Evolutionary conservation across 352 stramenopile genomes (phyloP).

Genomic region (Phytopythium vexans): DNA sequence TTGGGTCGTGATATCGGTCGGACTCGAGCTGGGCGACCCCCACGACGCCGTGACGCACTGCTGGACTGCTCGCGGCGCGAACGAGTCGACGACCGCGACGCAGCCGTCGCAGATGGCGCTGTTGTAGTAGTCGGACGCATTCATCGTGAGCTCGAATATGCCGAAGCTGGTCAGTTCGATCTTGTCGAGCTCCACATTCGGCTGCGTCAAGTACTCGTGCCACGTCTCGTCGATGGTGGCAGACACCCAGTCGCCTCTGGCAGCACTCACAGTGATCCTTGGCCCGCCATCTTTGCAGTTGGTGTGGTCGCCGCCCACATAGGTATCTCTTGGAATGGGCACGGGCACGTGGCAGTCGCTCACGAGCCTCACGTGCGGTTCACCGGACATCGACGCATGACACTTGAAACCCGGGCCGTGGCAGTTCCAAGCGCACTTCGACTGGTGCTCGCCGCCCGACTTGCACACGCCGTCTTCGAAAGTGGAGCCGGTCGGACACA

Average conservation of each 20-base stretch:
- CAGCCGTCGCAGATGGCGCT: slow-evolving; percentile 34
- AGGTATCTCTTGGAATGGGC: slow-evolving; percentile 53
- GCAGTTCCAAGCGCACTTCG: neutral
- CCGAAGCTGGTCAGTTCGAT: slow-evolving; percentile 31
- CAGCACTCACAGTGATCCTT: slow-evolving; percentile 10
- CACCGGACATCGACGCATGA: neutral
- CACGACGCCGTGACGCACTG: neutral
- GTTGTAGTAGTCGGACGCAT: slow-evolving; percentile 33
- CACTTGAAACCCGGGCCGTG: neutral
- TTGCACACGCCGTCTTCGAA: neutral
- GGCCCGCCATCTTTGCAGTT: slow-evolving; percentile 21
- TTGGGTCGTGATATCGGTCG: neutral
- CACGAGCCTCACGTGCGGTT: neutral
- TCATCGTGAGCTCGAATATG: slow-evolving; percentile 34
- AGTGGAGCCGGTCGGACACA: neutral
- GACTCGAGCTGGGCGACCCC: neutral
- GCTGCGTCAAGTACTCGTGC: slow-evolving; percentile 30
- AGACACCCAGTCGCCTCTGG: neutral
- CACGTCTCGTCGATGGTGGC: slow-evolving; percentile 13
- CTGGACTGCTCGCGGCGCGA: slow-evolving; percentile 14
- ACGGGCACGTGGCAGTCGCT: slow-evolving; percentile 6
- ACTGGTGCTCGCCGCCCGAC: too few relatives aligned
- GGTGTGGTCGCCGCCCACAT: slow-evolving; percentile 30
- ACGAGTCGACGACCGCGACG: slow-evolving; percentile 40
- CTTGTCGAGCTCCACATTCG: slow-evolving; percentile 17